phyloP scores from a whole-genome alignment of 164 flowering plant genomes.

The Umbilicus rupestris region DNA sequence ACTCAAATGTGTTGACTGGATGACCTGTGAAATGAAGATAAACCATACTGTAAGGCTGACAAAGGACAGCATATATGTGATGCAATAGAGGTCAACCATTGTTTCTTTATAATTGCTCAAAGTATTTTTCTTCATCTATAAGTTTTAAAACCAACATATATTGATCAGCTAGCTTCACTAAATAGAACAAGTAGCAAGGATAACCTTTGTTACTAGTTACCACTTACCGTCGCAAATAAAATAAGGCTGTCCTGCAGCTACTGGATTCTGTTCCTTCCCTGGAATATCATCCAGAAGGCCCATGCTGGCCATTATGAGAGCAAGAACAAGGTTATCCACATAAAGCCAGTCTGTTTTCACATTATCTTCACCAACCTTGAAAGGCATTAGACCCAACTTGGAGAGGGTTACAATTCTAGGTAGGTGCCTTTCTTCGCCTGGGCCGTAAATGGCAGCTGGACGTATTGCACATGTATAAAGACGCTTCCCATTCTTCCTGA shows the following conservation, averaged over 20 bases:
- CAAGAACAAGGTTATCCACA: slow-evolving; percentile 81
- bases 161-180: background rate
- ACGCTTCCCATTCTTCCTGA: slow-evolving; percentile 37
- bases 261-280: slow-evolving; percentile 46
- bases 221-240: slow-evolving; percentile 83
- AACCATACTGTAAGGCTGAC: background rate
- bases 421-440: slow-evolving; percentile 92
- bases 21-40: slow-evolving; percentile 33
- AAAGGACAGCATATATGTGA: background rate
- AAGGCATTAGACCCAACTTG: slow-evolving; percentile 57
- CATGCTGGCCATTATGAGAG: slow-evolving; percentile 88
- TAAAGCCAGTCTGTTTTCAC: slow-evolving; percentile 89
- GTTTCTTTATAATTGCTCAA: background rate
- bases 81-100: background rate
- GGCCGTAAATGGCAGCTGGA: slow-evolving; percentile 95
- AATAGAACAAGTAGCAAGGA: background rate
- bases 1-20: slow-evolving; percentile 78
- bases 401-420: slow-evolving; percentile 73
- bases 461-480: slow-evolving; percentile 88
- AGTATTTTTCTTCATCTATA: background rate
- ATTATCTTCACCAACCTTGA: slow-evolving; percentile 48
- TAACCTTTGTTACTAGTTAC: background rate
- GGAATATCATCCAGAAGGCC: slow-evolving; percentile 85
- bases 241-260: slow-evolving; percentile 97
- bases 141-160: background rate